Conservation (phyloP, 345 rosid species). For the Nephelium lappaceum region DNA sequence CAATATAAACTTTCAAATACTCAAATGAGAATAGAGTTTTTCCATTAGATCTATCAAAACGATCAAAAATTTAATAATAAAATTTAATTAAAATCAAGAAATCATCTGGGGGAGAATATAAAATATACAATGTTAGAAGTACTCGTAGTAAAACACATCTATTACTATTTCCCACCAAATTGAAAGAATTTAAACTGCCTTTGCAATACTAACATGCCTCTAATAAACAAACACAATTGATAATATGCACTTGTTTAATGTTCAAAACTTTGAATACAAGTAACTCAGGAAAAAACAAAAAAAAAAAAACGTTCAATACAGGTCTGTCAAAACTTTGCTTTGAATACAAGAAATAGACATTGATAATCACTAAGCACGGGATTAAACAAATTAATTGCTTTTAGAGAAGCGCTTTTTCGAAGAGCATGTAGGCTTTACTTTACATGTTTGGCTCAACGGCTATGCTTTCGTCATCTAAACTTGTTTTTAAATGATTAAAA, state of each 20-base stretch:
- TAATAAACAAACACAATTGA: slow-evolving; percentile 7
- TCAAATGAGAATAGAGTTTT: too few species aligned
- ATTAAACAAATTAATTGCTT: neutral
- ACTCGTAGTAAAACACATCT: neutral
- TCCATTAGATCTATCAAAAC: too few species aligned
- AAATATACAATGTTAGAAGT: too few species aligned
- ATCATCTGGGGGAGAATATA: too few species aligned
- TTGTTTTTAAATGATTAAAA: slow-evolving; percentile 1
- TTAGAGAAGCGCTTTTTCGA: slow-evolving; percentile 17
- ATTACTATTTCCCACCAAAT: neutral
- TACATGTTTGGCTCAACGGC: slow-evolving; percentile 27
- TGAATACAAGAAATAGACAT: slow-evolving; percentile 8
- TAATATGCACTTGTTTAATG: slow-evolving; percentile 20
- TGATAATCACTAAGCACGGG: neutral
- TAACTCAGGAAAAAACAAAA: too few species aligned
- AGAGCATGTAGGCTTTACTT: slow-evolving; percentile 25
- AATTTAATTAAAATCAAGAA: too few species aligned
- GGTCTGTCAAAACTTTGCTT: too few species aligned
- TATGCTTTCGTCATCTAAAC: slow-evolving; percentile 41
- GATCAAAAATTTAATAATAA: too few species aligned
- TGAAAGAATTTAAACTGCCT: neutral
- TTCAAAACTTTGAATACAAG: slow-evolving; percentile 12
- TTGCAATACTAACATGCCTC: neutral
- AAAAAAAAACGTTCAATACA: too few species aligned
- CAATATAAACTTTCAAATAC: too few species aligned